Evolutionary conservation across 1,139 yeast species (phyloP).

Genomic region (Geotrichum reessii): DNA sequence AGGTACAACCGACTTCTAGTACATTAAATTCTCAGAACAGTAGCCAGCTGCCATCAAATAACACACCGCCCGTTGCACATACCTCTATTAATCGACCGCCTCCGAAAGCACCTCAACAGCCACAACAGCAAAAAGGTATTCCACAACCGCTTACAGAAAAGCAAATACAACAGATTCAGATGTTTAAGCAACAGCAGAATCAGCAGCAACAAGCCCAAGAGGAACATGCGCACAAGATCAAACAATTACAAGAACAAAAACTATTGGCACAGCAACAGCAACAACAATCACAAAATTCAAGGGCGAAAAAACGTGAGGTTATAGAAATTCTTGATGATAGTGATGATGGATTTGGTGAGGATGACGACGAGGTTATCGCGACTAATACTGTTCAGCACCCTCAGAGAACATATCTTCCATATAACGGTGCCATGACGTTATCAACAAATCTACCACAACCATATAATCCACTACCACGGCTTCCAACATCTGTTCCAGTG

Average conservation of each 20-base stretch:
- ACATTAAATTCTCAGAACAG: background rate
- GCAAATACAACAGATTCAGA: background rate
- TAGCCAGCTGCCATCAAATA: background rate
- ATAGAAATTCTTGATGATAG: slow-evolving; percentile 11
- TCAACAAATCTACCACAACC: background rate
- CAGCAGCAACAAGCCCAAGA: background rate
- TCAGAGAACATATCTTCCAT: background rate
- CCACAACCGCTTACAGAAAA: background rate
- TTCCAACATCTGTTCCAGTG: background rate
- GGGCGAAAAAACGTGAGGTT: slow-evolving; percentile 1
- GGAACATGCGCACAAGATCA: too few relatives aligned
- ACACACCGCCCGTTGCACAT: background rate
- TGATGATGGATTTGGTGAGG: slow-evolving; percentile 11
- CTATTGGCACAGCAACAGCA: background rate
- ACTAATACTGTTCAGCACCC: background rate
- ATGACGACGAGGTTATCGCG: slow-evolving; percentile 1
- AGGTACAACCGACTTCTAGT: background rate
- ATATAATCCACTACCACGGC: background rate
- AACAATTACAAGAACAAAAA: background rate
- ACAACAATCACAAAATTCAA: background rate
- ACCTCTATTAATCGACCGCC: background rate
- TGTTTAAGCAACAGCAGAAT: background rate
- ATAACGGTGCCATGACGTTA: background rate
- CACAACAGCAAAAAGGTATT: background rate
- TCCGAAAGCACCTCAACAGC: background rate